phyloP scores from a whole-genome alignment of 257 asterid species.

The Fraxinus excelsior region DNA sequence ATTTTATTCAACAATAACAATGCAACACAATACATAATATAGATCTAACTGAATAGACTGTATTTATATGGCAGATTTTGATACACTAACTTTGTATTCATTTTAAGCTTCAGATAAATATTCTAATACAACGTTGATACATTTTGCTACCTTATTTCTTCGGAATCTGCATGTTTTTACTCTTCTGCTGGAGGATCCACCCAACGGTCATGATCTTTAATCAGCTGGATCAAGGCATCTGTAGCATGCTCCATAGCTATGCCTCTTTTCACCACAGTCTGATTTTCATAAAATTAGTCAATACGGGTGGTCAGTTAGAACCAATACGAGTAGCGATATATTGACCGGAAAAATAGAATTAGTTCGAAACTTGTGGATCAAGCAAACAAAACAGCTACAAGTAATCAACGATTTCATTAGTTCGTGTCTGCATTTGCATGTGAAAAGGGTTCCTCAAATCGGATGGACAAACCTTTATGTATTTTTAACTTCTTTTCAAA shows the following conservation, averaged over 20 bases:
- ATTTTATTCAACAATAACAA: neutral
- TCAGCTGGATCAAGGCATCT: constrained; percentile 78
- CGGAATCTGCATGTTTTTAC: constrained; percentile 20
- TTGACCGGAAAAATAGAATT: neutral
- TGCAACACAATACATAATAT: neutral
- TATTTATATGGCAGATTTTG: neutral
- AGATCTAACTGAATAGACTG: neutral
- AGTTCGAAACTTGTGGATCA: neutral
- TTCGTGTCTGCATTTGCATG: neutral
- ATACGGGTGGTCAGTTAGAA: neutral
- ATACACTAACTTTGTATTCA: neutral
- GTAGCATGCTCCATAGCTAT: constrained; percentile 80
- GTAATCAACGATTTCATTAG: neutral
- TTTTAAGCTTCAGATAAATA: neutral
- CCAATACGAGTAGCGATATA: neutral
- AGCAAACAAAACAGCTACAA: neutral
- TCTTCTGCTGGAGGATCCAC: constrained; percentile 77
- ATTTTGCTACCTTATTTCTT: neutral
- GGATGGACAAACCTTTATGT: neutral
- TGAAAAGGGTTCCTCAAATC: neutral
- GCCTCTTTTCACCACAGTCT: constrained; percentile 77
- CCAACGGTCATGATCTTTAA: constrained; percentile 86
- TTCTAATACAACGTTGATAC: neutral
- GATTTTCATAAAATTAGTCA: constrained; percentile 12
- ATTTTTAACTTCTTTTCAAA: neutral